phyloP scores from a whole-genome alignment of 441 rosid genomes.

The Gossypium schwendimanii region DNA sequence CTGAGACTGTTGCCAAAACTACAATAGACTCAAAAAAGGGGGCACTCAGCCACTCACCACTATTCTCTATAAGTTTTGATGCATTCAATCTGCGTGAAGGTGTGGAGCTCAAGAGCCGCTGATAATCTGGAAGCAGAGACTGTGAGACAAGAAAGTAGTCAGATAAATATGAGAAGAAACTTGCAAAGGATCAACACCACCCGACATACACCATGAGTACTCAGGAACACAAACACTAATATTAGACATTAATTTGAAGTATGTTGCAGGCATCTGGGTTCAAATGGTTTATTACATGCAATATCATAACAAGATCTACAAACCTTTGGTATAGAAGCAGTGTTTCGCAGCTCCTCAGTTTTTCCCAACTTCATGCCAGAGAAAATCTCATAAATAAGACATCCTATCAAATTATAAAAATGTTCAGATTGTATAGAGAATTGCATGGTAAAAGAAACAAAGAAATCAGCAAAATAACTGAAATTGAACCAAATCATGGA shows the following conservation, averaged over 20 bases:
- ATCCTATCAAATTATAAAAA: conserved; percentile 42
- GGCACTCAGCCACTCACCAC: conserved; percentile 65
- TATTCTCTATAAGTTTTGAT: conserved; percentile 86
- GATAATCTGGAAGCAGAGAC: conserved; percentile 99
- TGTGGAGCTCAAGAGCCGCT: conserved; percentile 92
- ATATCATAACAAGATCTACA: conserved; percentile 13
- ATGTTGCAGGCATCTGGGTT: background rate
- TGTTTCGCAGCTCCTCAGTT: conserved; percentile 91
- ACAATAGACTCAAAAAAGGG: background rate
- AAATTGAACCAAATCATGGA: background rate
- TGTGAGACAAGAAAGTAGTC: conserved; percentile 45
- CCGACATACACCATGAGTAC: conserved; percentile 3
- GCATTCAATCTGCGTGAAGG: conserved; percentile 98
- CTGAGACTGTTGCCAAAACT: background rate
- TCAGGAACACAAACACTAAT: background rate
- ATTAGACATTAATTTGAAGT: conserved; percentile 7
- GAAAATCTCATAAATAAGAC: conserved; percentile 88
- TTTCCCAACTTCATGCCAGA: conserved; percentile 73
- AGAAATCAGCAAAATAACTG: background rate
- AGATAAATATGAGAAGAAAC: conserved; percentile 36
- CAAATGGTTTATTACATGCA: background rate
- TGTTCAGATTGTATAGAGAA: conserved; percentile 14
- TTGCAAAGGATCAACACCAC: conserved; percentile 15
- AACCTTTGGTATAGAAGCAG: conserved; percentile 93
- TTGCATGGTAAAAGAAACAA: background rate